Conservation (phyloP, 805 yeast genomes). For the Cyberlindnera galapagoensis region DNA sequence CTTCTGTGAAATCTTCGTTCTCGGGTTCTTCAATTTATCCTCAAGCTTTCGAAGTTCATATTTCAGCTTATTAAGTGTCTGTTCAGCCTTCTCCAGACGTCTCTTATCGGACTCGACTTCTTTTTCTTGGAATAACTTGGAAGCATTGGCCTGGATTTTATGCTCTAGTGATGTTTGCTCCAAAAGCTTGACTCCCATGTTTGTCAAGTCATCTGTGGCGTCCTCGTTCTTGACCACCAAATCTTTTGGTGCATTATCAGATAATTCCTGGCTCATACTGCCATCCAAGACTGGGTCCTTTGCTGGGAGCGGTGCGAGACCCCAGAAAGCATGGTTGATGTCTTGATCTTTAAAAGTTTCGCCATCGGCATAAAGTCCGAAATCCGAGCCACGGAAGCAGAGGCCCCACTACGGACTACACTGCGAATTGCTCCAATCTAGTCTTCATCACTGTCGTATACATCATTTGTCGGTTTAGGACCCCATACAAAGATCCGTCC, state of each 20-base stretch:
- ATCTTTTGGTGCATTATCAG: too few species aligned
- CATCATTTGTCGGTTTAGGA: conserved; percentile 22
- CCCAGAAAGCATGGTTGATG: too few species aligned
- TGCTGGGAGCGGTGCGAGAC: too few species aligned
- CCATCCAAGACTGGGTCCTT: too few species aligned
- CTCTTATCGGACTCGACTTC: conserved; percentile 70
- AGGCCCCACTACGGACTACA: too few species aligned
- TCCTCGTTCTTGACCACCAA: not conserved
- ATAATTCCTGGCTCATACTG: too few species aligned
- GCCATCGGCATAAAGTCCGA: too few species aligned
- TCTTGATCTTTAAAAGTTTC: too few species aligned
- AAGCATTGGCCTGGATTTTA: conserved; percentile 64
- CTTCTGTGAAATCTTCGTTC: conserved; percentile 60
- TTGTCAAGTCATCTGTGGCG: conserved; percentile 4
- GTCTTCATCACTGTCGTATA: conserved; percentile 6
- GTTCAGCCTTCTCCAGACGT: conserved; percentile 62
- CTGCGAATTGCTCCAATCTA: too few species aligned
- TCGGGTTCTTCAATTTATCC: conserved; percentile 41
- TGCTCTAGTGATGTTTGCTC: conserved; percentile 80
- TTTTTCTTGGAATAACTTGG: conserved; percentile 48
- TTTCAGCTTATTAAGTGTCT: conserved; percentile 37
- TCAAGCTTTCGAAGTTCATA: conserved; percentile 42
- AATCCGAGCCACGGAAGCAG: too few species aligned
- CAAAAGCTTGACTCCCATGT: conserved; percentile 49
- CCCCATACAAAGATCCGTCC: conserved; percentile 62